Percentiles rank a stretch among this genome's conserved stretches.
phyloP scores from a whole-genome alignment of 179 eudicot species.

The Heliamphora pulchella region DNA sequence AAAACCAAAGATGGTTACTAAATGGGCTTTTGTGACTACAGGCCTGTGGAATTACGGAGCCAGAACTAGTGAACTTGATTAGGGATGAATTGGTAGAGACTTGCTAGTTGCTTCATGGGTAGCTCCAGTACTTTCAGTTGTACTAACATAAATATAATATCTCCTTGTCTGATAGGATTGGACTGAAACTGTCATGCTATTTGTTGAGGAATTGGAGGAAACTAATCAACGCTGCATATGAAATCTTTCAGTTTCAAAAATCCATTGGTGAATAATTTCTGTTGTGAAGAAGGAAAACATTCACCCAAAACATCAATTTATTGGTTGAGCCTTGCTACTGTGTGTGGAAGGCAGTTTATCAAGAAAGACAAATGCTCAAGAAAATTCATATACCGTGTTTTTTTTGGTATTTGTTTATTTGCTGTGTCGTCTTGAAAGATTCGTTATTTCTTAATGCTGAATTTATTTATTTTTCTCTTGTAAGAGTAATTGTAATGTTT shows the following conservation, averaged over 20 bases:
- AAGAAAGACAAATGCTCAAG: background rate
- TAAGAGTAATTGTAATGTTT: background rate
- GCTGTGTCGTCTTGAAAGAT: background rate
- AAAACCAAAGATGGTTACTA: background rate
- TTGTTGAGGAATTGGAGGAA: background rate
- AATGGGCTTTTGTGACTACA: background rate
- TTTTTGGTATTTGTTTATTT: background rate
- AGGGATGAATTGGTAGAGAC: background rate
- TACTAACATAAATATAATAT: background rate
- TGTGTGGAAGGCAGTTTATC: background rate
- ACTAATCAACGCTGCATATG: background rate
- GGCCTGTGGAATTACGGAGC: background rate
- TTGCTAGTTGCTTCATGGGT: background rate
- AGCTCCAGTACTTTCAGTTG: background rate
- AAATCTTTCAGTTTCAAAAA: background rate
- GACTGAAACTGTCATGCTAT: background rate
- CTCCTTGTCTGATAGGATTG: background rate
- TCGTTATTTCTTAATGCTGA: background rate
- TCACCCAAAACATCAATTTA: background rate
- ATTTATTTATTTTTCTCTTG: background rate
- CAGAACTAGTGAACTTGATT: constrained; percentile 5
- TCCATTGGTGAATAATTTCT: background rate
- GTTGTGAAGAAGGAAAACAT: background rate
- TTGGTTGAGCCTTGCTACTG: background rate
- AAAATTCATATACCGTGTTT: background rate